phyloP scores from a whole-genome alignment of 1,284 basidiomycete species.

The Schizophyllum amplum region DNA sequence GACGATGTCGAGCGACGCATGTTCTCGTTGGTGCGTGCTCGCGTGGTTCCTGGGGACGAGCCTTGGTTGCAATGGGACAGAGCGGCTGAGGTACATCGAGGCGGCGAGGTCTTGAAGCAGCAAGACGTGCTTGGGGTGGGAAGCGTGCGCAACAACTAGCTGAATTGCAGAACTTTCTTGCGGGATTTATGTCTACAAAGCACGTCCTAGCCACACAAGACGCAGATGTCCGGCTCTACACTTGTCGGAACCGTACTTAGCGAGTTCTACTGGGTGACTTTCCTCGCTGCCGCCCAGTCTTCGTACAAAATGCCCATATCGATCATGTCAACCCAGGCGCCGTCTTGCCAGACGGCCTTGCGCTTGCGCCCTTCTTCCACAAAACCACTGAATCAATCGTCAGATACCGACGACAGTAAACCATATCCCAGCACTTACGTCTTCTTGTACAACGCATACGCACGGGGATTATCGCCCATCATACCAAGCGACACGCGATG shows the following conservation, averaged over 20 bases:
- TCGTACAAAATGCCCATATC: slow-evolving; percentile 20
- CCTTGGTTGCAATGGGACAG: slow-evolving; percentile 44
- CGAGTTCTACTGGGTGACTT: not conserved
- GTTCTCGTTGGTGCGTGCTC: slow-evolving; percentile 28
- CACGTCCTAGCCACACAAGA: too few relatives aligned
- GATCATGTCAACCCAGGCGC: slow-evolving; percentile 19
- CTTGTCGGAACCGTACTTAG: not conserved
- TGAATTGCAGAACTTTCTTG: not conserved
- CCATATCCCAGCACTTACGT: slow-evolving; percentile 18
- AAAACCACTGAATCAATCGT: slow-evolving; percentile 17
- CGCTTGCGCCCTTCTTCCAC: slow-evolving; percentile 21
- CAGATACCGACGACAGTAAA: not conserved
- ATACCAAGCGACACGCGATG: slow-evolving; percentile 25
- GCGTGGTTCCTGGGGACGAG: slow-evolving; percentile 37
- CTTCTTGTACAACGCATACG: slow-evolving; percentile 25
- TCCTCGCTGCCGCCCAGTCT: slow-evolving; percentile 11
- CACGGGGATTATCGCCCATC: slow-evolving; percentile 21
- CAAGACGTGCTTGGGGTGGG: not conserved
- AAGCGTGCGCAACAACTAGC: not conserved
- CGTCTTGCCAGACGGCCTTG: slow-evolving; percentile 20
- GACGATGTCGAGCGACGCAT: slow-evolving; percentile 29
- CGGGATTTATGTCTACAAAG: too few relatives aligned
- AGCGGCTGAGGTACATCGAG: slow-evolving; percentile 13
- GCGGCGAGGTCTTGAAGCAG: not conserved
- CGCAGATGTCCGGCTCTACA: too few relatives aligned